Base-by-base conservation (phyloP, 1,139 yeast genomes). In the Suhomyces guaymorum region DNA sequence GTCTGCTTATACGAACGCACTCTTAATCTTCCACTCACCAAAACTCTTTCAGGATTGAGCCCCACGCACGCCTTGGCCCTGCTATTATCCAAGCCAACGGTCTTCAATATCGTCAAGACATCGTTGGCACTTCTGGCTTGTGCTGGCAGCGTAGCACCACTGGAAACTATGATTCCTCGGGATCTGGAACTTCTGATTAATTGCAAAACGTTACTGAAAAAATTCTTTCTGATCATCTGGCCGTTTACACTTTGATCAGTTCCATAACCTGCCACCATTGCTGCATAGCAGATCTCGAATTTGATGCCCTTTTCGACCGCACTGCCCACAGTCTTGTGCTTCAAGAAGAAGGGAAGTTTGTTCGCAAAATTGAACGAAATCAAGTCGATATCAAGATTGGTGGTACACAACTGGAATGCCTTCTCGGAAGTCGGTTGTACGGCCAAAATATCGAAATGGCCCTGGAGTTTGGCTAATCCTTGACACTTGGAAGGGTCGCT, bases 291-390 rank as follows among this genome's bases (percentile, higher is more conserved):
- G 10, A 92, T 73, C 56, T 92, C 98, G 47, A 92, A 76, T 47
- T 80, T 80, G 30, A 89, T 75, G 1, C 98, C 98, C 39, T 84
- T 76, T 13, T 82, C 83, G 12, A 86, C 72, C 1, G 95, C 97
- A 30, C 88, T 79, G 26, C 96, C 85, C 7, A 89, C 73, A 1
- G 88, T 80, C 51, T 89, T 87, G 62, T 88, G 96, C 46, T 85
- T 83, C 46, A 92, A 65, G 56, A 78, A 86, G 48, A 80, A 82
- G 0, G 96, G 94, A 30, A 88, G 63, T 40, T 88, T 73, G 26
- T 71, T 66, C 12, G 75, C 63, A 55, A 85, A 73, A 41, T 85
- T 80, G 35, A 92, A 72, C 1, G 96, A 80, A 23, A 92, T 76
- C 23, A 92, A 46, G 60, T 92, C 97, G 25, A 90, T 71, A 40